Percentiles rank a stretch among this genome's conserved stretches.
phyloP scores from a whole-genome alignment of 192 early-diverging fungal species.

The Coemansia sp. region DNA sequence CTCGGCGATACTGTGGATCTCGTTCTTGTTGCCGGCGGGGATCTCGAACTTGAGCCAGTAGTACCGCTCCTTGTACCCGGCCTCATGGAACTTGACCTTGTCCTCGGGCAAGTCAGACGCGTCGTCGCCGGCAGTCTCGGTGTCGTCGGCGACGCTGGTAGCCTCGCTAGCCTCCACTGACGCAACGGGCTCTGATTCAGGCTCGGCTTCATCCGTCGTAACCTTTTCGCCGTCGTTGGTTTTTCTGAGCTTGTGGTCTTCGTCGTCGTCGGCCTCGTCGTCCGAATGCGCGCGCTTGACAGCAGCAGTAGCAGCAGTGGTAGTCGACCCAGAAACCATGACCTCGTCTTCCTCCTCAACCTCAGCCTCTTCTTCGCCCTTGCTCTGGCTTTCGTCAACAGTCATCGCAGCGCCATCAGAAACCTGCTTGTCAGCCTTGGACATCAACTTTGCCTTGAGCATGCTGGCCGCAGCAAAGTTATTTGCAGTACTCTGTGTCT shows the following conservation, averaged over 20 bases:
- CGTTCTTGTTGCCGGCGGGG: slow-evolving; percentile 60
- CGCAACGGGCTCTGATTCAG: slow-evolving; percentile 9
- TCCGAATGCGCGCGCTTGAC: slow-evolving; percentile 57
- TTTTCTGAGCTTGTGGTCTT: slow-evolving; percentile 15
- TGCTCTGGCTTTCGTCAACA: background rate
- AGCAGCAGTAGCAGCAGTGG: slow-evolving; percentile 13
- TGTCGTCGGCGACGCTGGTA: background rate
- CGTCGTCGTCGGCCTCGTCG: slow-evolving; percentile 42
- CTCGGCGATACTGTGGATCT: slow-evolving; percentile 59
- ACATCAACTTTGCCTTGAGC: background rate
- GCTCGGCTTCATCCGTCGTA: slow-evolving; percentile 5
- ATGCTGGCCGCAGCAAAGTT: background rate
- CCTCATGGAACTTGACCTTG: slow-evolving; percentile 69
- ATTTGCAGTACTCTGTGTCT: background rate
- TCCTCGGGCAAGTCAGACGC: slow-evolving; percentile 36
- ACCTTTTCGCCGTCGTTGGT: background rate
- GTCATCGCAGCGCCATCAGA: too few relatives aligned
- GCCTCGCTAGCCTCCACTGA: slow-evolving; percentile 11
- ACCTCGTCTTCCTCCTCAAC: slow-evolving; percentile 22
- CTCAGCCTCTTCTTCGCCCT: background rate
- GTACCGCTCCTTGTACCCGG: slow-evolving; percentile 73
- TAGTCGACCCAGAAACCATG: slow-evolving; percentile 19
- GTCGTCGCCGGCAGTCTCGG: background rate
- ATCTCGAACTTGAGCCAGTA: slow-evolving; percentile 68
- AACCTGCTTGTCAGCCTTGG: slow-evolving; percentile 22